phyloP scores from a whole-genome alignment of 129 eudicot genomes.

The Sambucus nigra region DNA sequence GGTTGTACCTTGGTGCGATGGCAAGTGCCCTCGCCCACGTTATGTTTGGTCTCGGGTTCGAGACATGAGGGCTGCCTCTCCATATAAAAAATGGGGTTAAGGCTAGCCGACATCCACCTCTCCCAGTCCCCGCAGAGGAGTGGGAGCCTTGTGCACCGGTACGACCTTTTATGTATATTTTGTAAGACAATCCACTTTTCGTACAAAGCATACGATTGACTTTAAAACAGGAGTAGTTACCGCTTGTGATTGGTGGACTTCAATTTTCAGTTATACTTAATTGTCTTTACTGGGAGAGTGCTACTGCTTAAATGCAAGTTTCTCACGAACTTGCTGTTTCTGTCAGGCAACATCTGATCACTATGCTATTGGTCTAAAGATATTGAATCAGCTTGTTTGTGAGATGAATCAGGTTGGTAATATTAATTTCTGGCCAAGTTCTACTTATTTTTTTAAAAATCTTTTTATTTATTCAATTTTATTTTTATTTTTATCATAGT shows the following conservation, averaged over 20 bases:
- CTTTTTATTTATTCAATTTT: too few species aligned
- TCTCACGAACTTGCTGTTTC: conserved; percentile 23
- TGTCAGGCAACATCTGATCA: conserved; percentile 77
- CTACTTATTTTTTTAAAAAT: too few species aligned
- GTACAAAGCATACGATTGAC: not conserved
- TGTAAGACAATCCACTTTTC: not conserved
- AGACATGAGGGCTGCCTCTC: too few species aligned
- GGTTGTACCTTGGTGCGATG: too few species aligned
- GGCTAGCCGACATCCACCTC: too few species aligned
- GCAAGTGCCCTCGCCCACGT: too few species aligned
- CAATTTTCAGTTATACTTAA: not conserved
- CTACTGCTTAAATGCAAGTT: not conserved
- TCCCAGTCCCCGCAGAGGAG: too few species aligned
- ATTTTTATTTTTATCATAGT: not conserved
- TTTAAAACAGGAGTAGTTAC: not conserved
- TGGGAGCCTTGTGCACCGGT: too few species aligned
- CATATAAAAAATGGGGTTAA: too few species aligned
- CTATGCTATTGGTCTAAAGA: conserved; percentile 87
- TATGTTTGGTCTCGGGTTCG: too few species aligned
- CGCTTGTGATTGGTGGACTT: not conserved
- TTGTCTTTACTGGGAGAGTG: not conserved
- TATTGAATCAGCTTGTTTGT: conserved; percentile 85
- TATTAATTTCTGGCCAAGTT: not conserved
- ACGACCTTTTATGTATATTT: too few species aligned
- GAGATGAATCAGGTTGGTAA: conserved; percentile 96